Base-by-base conservation (phyloP, 2,329 filamentous ascomycete species). In the Colletotrichum caudatum region DNA sequence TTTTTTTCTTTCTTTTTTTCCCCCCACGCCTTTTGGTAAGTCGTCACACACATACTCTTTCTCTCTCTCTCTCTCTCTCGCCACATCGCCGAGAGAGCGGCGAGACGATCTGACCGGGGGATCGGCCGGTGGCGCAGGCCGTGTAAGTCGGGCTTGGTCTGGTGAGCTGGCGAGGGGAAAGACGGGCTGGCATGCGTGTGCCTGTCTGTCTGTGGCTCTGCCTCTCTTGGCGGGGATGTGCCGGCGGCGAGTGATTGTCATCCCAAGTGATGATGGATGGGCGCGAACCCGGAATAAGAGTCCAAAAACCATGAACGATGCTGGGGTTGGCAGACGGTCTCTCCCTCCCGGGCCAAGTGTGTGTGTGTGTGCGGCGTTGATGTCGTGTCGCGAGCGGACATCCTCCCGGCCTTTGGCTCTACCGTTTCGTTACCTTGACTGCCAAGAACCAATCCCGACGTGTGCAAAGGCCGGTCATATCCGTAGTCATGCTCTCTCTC, bases 121-220 rank as follows among this genome's bases (percentile, higher is more conserved):
- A 56, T 8, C 37, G 16, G 26, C 23, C 11, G 18, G 26, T 33
- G 33, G 20, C 16, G n/a, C 48, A 54, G 37, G 39, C 60, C 26
- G 26, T 6, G 4, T 23, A 46, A 26, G 44, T 18, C 37, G 11
- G 50, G 29, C 12, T 23, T 23, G 41, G 6, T 35, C 6, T 35
- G 14, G 26, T 2, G 29, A 58, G 48, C 50, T 53, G 51, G 51
- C 51, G 14, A 53, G 53, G 20, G 57, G 20, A 4, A 29, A 29
- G 29, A 29, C 29, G 29, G 29, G 29, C 29, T 29, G 29, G 16
- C 46, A 65, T 64, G 65, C 65, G 69, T 64, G 44, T 46, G 20
- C 18, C n/a, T n/a, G n/a, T n/a, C n/a, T n/a, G n/a, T n/a, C 46
- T 44, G 69, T 69, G 69, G 69, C 69, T 69, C 69, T 72, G 65